Percentiles rank a stretch among this genome's conserved stretches.
These are phyloP conservation scores for Tripterygium wilfordii DNA, from an alignment of 177 flowering plant genomes.

Conservation along the genomic window DNA sequence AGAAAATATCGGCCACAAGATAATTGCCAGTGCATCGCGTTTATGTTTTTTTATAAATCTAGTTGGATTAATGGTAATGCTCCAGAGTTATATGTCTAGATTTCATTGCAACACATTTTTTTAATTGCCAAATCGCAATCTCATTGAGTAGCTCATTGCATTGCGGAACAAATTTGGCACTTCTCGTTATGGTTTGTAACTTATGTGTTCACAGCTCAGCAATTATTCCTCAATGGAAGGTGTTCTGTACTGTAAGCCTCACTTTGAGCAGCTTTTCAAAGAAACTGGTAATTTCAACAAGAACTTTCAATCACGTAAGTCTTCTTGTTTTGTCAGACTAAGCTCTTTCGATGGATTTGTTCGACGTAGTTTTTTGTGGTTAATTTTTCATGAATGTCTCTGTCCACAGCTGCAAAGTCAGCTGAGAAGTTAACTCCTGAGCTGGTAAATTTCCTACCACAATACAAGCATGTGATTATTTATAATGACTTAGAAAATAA, in stretches of 20 bases:
- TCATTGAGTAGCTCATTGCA: too few species aligned
- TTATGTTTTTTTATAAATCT: too few species aligned
- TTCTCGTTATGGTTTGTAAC: neutral
- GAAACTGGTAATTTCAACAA: constrained; percentile 80
- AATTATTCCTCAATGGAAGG: constrained; percentile 90
- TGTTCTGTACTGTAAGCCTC: constrained; percentile 84
- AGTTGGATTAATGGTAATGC: too few species aligned
- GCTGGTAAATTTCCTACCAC: constrained; percentile 48
- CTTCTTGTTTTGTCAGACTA: neutral
- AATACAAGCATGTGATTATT: neutral
- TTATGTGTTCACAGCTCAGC: constrained; percentile 52
- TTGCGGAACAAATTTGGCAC: too few species aligned
- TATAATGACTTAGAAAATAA: neutral
- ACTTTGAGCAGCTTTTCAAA: constrained; percentile 89
- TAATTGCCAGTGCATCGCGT: too few species aligned
- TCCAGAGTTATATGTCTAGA: too few species aligned
- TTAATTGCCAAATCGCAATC: too few species aligned
- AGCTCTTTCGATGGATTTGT: constrained; percentile 2
- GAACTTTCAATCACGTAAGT: constrained; percentile 82
- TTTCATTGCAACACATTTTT: too few species aligned
- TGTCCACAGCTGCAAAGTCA: constrained; percentile 69
- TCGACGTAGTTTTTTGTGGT: too few species aligned
- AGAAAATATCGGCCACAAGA: too few species aligned
- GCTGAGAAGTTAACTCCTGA: constrained; percentile 79
- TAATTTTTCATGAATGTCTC: constrained; percentile 18